Base-by-base conservation (phyloP, 768 basidiomycete species). In the Lactarius sp. region DNA sequence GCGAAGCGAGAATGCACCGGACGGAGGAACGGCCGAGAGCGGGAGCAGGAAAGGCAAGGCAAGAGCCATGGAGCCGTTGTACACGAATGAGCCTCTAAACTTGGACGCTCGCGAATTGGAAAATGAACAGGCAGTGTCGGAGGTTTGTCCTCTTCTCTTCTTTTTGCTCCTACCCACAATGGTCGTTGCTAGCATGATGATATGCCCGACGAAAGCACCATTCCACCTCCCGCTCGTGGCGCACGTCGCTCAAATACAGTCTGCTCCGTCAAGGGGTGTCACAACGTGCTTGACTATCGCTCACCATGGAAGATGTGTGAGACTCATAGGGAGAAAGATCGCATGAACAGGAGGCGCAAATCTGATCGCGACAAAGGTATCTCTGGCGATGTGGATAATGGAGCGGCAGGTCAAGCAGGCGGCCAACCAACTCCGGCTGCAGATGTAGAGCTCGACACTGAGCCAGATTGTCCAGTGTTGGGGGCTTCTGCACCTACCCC, bases 231-330 rank as follows among this genome's bases (percentile, higher is more conserved):
- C 5, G 73, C 71, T 47, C 73, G 75, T 6, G 75, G 74, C 22
- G 68, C 65, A 20, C 71, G 72, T 31, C 71, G 75, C 41, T 73
- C 71, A 49, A 76, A 74, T 66, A 73, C 75, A 42, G 72, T 74
- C 34, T 82, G 81, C 64, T 71, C 72, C 22, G 74, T 76, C 55
- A 74, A 74, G 47, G 70, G 65, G 41, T 83, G 82, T 62, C 70
- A 75, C 41, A 83, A 82, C 60, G 71, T 82, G 18, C 72, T 83
- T 14, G 66, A 73, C 14, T 77, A 77, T 12, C 72, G 71, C 34
- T 71, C 73, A 13, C 77, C 80, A 0, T 83, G 81, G 81, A 77
- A 79, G 64, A 78, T 75, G 67, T 83, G 82, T 64, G 80, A 81
- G 6, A 65, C 70, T 33, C 82, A 81, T 67, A 73, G 79, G n/a